Conservation (phyloP, 768 basidiomycete genomes). For the Mycena galericulata region DNA sequence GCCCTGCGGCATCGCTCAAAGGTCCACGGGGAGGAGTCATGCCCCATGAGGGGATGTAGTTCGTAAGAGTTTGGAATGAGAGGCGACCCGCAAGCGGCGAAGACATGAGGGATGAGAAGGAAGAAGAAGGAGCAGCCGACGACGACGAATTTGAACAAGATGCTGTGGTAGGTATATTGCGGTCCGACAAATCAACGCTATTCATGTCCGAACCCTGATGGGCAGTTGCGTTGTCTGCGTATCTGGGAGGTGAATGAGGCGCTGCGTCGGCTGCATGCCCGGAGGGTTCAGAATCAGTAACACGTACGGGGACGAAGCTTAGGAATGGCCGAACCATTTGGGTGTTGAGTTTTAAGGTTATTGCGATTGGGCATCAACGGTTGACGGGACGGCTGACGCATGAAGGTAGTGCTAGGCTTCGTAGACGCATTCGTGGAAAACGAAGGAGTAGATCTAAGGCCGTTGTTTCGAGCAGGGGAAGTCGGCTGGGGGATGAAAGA, state of each 20-base stretch:
- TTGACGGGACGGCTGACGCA: constrained; percentile 58
- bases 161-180: constrained; percentile 37
- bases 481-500: constrained; percentile 75
- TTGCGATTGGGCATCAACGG: constrained; percentile 46
- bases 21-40: constrained; percentile 46
- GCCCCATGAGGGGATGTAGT: constrained; percentile 69
- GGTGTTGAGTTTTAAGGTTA: constrained; percentile 41
- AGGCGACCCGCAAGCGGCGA: constrained; percentile 67
- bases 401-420: constrained; percentile 54
- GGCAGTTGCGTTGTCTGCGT: constrained; percentile 42
- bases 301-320: constrained; percentile 67
- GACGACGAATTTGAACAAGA: constrained; percentile 27
- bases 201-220: constrained; percentile 53
- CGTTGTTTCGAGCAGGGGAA: constrained; percentile 57
- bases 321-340: constrained; percentile 76
- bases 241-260: constrained; percentile 55
- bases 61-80: constrained; percentile 71
- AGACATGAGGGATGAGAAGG: constrained; percentile 62
- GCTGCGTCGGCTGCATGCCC: constrained; percentile 47
- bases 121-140: constrained; percentile 44
- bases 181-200: constrained; percentile 50
- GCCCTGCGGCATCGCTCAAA: constrained; percentile 28
- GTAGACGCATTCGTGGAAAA: constrained; percentile 47
- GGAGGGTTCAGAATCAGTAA: constrained; percentile 59
- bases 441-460: constrained; percentile 29